phyloP scores from a whole-genome alignment of 1,284 basidiomycete species.

The Trametes versicolor region DNA sequence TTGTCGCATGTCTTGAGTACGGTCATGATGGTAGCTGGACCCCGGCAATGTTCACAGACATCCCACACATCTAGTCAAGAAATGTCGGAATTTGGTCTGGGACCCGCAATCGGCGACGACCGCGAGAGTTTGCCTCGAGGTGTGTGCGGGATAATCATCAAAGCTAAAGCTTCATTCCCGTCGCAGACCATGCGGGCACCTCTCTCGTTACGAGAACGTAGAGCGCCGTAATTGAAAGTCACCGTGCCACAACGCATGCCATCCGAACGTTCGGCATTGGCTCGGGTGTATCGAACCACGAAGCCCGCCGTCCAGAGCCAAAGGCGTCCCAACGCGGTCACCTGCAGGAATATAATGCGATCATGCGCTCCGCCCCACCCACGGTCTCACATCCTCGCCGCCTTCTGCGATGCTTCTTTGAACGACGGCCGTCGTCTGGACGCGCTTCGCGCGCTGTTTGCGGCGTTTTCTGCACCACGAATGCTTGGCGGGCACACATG shows the following conservation, averaged over 20 bases:
- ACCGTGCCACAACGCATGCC: not conserved
- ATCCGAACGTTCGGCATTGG: conserved; percentile 7
- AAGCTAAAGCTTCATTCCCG: conserved; percentile 13
- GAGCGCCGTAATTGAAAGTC: conserved; percentile 1
- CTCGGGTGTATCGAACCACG: conserved; percentile 20
- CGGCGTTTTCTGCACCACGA: conserved; percentile 14
- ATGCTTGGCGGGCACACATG: conserved; percentile 15
- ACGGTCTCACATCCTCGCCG: conserved; percentile 21
- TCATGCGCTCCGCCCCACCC: conserved; percentile 18
- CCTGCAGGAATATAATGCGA: conserved; percentile 17
- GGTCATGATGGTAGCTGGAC: no score
- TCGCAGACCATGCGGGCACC: conserved; percentile 9
- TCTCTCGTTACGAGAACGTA: not conserved
- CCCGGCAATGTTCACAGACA: no score
- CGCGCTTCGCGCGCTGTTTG: conserved; percentile 14
- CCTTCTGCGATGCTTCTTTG: conserved; percentile 9
- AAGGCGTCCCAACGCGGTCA: conserved; percentile 18
- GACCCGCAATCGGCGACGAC: no score
- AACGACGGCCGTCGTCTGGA: conserved; percentile 13
- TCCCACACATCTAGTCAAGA: no score
- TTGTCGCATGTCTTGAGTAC: no score
- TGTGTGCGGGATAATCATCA: not conserved
- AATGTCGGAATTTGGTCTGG: no score
- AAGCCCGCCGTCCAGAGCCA: conserved; percentile 1
- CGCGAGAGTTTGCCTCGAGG: conserved; percentile 1